Base-by-base conservation (phyloP, 495 filamentous ascomycete genomes). In the Acidomyces sp. region DNA sequence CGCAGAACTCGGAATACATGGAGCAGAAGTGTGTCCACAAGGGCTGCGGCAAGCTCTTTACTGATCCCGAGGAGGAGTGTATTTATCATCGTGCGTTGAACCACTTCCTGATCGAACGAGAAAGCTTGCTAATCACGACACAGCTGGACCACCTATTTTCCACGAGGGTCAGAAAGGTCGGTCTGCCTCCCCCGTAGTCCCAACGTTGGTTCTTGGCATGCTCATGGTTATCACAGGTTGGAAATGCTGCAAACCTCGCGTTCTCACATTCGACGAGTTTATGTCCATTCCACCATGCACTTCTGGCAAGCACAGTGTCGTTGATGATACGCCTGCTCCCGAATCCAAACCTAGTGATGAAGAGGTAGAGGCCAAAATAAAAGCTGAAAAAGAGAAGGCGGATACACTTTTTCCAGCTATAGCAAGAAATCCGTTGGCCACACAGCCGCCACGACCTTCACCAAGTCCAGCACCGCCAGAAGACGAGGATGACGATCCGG, bases 151-250 rank as follows among this genome's bases (percentile, higher is more conserved):
- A 20, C 48, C 48, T 2, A 69, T 92, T 55, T 99, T 99, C 61
- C 90, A 99, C 59, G 90, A 99, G 67, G 90, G 90, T 29, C 88
- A 96, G 63, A 97, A 97, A 78, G 90, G 90, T 94, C 67, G 55
- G 68, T 61, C 46, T 46, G 38, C 44, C 38, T 47, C 38, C 24
- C 32, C 11, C 12, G 3, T 18, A 30, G 34, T 10, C n/a, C 28
- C 37, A 6, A 25, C 26, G 0, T 16, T 26, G 16, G 30, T n/a
- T 18, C 39, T 18, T 15, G 16, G 28, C 35, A 20, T 41, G 22
- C 42, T 56, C 28, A 55, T 34, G 3, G 30, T 44, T 19, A 23
- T 11, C 12, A n/a, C 58, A 95, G 90, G 90, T 53, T 99, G 90
- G 90, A 94, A 93, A 68, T 99, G 90, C 66, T 99, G 90, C 71